Conservation (phyloP, 2,329 filamentous ascomycete genomes). For the Tolypocladium pustulatum region DNA sequence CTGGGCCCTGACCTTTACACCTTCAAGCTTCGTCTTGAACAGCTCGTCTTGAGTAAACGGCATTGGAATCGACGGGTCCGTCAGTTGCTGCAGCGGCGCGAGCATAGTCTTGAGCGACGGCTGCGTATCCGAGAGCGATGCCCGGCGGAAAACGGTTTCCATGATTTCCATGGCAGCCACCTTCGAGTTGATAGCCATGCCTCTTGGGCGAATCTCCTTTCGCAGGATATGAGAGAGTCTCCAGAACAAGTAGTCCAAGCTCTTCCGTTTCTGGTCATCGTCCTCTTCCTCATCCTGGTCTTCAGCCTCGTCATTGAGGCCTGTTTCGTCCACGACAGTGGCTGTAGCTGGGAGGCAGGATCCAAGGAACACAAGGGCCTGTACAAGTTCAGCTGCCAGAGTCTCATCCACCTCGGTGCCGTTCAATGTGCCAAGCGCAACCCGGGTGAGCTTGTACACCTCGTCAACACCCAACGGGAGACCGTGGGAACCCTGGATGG, state of each 20-base stretch:
- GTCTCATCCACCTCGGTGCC: slow-evolving; percentile 56
- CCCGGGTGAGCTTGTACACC: slow-evolving; percentile 47
- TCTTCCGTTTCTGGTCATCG: slow-evolving; percentile 25
- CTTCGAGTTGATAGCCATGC: slow-evolving; percentile 60
- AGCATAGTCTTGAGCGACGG: slow-evolving; percentile 53
- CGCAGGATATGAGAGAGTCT: slow-evolving; percentile 71
- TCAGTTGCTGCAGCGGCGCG: slow-evolving; percentile 65
- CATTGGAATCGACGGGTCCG: slow-evolving; percentile 63
- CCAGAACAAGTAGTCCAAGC: slow-evolving; percentile 65
- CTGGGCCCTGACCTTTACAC: slow-evolving; percentile 59
- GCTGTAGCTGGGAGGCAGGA: slow-evolving; percentile 33
- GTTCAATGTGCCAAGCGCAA: slow-evolving; percentile 44
- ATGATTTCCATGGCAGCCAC: slow-evolving; percentile 65
- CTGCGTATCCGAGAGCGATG: slow-evolving; percentile 45
- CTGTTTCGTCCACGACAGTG: slow-evolving; percentile 26
- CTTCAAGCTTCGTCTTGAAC: slow-evolving; percentile 60
- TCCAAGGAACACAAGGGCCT: slow-evolving; percentile 76
- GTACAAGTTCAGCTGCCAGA: slow-evolving; percentile 67
- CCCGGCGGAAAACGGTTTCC: slow-evolving; percentile 54
- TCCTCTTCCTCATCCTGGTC: slow-evolving; percentile 35
- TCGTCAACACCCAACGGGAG: slow-evolving; percentile 55
- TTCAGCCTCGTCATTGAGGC: slow-evolving; percentile 29
- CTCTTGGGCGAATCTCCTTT: slow-evolving; percentile 57
- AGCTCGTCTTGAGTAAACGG: slow-evolving; percentile 61
- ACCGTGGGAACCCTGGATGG: slow-evolving; percentile 60